Evolutionary conservation across 345 rosid species (phyloP).

Genomic region (Ailanthus altissimus): DNA sequence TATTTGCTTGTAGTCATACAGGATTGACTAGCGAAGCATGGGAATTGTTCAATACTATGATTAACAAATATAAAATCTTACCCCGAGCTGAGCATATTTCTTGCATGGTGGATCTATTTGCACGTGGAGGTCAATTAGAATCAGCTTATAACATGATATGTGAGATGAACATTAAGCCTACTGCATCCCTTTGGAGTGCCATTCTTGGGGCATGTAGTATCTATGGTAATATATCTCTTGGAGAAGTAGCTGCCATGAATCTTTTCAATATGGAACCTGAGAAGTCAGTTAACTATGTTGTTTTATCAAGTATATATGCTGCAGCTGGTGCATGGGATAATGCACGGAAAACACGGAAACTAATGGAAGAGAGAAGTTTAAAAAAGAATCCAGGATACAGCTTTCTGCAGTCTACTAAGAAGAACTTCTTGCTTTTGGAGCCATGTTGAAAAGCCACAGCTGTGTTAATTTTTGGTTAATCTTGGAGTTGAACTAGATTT

Average conservation of each 20-base stretch:
- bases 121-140: constrained; percentile 60
- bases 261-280: constrained; percentile 53
- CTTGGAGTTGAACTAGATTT: constrained; percentile 7
- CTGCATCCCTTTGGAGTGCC: constrained; percentile 65
- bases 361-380: constrained; percentile 52
- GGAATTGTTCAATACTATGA: constrained; percentile 58
- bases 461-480: background rate
- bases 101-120: constrained; percentile 69
- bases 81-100: constrained; percentile 66
- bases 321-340: constrained; percentile 54
- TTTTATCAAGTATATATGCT: constrained; percentile 60
- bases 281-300: constrained; percentile 56
- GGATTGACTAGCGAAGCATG: constrained; percentile 59
- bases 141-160: constrained; percentile 51
- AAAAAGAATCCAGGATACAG: constrained; percentile 64
- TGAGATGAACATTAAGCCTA: constrained; percentile 41
- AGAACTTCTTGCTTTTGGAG: constrained; percentile 27
- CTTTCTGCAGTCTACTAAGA: constrained; percentile 38
- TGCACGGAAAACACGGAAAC: constrained; percentile 42
- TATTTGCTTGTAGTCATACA: constrained; percentile 69
- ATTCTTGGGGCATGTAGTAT: constrained; percentile 62
- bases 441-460: constrained; percentile 19
- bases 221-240: constrained; percentile 43
- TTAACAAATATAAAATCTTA: constrained; percentile 41
- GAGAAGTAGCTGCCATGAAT: constrained; percentile 50